Conservation (phyloP, 1,284 basidiomycete genomes). For the Golubevia pallescens region DNA sequence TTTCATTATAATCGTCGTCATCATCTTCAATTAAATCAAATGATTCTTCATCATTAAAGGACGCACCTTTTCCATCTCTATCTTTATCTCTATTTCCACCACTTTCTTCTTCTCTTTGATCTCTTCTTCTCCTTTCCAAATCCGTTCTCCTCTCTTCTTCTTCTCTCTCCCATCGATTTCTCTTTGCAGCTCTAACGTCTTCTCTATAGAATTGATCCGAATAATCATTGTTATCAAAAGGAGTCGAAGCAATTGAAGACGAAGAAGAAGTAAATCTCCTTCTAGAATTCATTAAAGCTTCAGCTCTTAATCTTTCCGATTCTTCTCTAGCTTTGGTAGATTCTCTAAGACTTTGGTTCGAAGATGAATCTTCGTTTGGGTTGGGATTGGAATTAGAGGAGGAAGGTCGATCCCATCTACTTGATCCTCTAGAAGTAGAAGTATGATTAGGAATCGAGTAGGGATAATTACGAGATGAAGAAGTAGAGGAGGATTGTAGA, state of each 20-base stretch:
- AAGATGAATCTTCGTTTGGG: background rate
- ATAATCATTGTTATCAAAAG: background rate
- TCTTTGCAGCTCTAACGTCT: constrained; percentile 20
- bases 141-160: too few species aligned
- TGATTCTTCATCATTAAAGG: too few species aligned
- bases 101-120: too few species aligned
- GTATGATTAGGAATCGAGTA: background rate
- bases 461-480: background rate
- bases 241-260: background rate
- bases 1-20: too few species aligned
- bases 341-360: background rate
- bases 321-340: background rate
- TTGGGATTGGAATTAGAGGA: background rate
- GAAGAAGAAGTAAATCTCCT: background rate
- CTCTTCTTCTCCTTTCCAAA: too few species aligned
- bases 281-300: background rate
- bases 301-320: constrained; percentile 4
- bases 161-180: background rate
- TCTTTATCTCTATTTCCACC: too few species aligned
- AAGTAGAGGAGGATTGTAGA: background rate
- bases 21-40: too few species aligned
- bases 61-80: too few species aligned
- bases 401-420: background rate
- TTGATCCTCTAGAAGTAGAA: background rate
- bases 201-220: constrained; percentile 25